phyloP scores from a whole-genome alignment of 805 yeast species.

The Teunomyces gatunensis region DNA sequence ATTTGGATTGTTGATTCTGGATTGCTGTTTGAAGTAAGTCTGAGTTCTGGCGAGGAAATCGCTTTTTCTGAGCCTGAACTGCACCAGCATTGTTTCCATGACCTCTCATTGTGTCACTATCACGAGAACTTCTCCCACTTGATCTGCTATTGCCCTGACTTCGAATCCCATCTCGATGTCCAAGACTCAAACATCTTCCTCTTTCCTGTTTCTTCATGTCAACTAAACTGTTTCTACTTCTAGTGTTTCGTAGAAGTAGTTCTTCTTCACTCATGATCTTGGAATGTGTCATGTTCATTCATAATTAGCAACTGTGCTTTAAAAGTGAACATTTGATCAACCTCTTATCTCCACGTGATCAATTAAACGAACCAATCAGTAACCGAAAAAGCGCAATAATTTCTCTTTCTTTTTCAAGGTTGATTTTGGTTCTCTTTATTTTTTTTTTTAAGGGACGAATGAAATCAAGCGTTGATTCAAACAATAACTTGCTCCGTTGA shows the following conservation, averaged over 20 bases:
- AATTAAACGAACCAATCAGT: not conserved
- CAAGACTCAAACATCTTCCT: not conserved
- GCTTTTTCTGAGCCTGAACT: not conserved
- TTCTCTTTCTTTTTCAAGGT: not conserved
- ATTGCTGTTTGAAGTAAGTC: slow-evolving; percentile 13
- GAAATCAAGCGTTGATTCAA: slow-evolving; percentile 30
- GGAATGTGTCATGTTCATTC: not conserved
- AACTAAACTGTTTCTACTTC: not conserved
- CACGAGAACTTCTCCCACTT: not conserved
- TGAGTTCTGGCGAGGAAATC: slow-evolving; percentile 3
- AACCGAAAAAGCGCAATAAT: not conserved
- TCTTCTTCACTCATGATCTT: not conserved
- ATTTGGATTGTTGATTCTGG: slow-evolving; percentile 12
- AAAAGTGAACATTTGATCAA: no score
- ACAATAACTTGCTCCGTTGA: slow-evolving; percentile 45
- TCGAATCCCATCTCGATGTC: not conserved
- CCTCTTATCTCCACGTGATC: not conserved
- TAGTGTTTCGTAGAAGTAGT: not conserved
- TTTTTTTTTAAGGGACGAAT: slow-evolving; percentile 16
- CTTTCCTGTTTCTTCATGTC: not conserved
- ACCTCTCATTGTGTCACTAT: not conserved
- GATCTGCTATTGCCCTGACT: slow-evolving; percentile 1
- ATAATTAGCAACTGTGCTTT: not conserved
- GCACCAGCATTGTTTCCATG: not conserved
- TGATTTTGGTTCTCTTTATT: no score